phyloP scores from a whole-genome alignment of 192 early-diverging fungal genomes.

The Gaertneriomyces sp. region DNA sequence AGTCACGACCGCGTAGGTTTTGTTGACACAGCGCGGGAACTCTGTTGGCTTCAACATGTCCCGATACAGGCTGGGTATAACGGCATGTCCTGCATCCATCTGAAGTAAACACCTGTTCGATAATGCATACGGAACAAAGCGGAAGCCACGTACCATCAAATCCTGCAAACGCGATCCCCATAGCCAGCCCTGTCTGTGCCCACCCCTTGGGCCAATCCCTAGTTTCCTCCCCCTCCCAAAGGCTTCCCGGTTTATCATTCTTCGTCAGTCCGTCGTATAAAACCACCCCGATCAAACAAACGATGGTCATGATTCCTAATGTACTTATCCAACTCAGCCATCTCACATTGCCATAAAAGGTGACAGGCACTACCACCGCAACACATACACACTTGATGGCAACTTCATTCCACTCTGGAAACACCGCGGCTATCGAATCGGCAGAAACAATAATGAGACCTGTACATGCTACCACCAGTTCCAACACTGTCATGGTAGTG shows the following conservation, averaged over 20 bases:
- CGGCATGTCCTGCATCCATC: slow-evolving; percentile 46
- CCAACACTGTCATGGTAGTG: slow-evolving; percentile 40
- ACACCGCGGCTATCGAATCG: slow-evolving; percentile 41
- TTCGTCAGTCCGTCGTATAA: slow-evolving; percentile 55
- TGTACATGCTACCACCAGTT: slow-evolving; percentile 45
- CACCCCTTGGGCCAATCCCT: slow-evolving; percentile 46
- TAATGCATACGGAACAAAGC: neutral
- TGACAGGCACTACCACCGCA: slow-evolving; percentile 50
- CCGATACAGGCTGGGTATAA: slow-evolving; percentile 65
- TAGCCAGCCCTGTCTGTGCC: slow-evolving; percentile 42
- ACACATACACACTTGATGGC: slow-evolving; percentile 50
- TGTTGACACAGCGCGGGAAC: slow-evolving; percentile 52
- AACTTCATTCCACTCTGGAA: slow-evolving; percentile 22
- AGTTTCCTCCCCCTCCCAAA: slow-evolving; percentile 54
- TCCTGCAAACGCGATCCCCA: slow-evolving; percentile 56
- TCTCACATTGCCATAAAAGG: slow-evolving; percentile 43
- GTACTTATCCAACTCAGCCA: slow-evolving; percentile 54
- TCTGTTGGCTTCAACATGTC: slow-evolving; percentile 55
- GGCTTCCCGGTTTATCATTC: slow-evolving; percentile 47
- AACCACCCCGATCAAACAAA: slow-evolving; percentile 51
- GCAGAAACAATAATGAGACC: slow-evolving; percentile 47
- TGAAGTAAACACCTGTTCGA: neutral
- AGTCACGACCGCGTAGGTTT: slow-evolving; percentile 51
- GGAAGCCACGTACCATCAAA: slow-evolving; percentile 41
- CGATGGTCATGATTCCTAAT: slow-evolving; percentile 55